These are phyloP conservation scores for Larix sibirica DNA, from an alignment of 83 land plant species.

Conservation along the genomic window DNA sequence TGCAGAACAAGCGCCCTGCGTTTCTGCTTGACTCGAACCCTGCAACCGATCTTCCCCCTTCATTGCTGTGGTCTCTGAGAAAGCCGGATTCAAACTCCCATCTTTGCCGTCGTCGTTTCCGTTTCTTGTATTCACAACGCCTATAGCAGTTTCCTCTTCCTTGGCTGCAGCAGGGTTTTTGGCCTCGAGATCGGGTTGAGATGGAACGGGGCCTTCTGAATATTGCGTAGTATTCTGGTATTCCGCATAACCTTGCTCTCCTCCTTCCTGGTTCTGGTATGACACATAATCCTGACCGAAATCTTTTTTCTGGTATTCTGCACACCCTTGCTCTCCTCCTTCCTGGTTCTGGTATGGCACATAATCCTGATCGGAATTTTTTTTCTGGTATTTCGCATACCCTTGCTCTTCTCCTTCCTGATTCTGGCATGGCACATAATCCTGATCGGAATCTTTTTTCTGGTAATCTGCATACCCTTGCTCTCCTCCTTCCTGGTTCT, in stretches of 20 bases:
- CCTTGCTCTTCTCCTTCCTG: not conserved
- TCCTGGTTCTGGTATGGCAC: not conserved
- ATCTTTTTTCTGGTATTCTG: not conserved
- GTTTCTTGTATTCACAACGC: not conserved
- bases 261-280: not conserved
- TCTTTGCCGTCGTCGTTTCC: not conserved
- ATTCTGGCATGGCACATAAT: not conserved
- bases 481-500: not conserved
- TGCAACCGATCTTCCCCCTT: not conserved
- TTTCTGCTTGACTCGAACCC: slow-evolving; percentile 8
- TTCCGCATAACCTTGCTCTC: not conserved
- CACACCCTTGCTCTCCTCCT: too few relatives aligned
- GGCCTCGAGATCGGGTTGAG: too few relatives aligned
- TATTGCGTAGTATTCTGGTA: not conserved
- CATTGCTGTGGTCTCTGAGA: not conserved
- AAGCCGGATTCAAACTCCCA: slow-evolving; percentile 6
- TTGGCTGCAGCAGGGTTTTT: not conserved
- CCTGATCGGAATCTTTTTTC: not conserved
- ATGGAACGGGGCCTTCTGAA: too few relatives aligned
- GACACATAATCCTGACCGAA: not conserved
- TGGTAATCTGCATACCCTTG: not conserved
- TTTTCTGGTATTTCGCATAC: not conserved
- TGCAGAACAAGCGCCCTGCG: slow-evolving; percentile 11
- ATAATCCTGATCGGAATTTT: not conserved
- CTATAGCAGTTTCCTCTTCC: not conserved